Percentiles rank a stretch among this genome's conserved stretches.
Evolutionary conservation across 768 basidiomycete genomes (phyloP).

Genomic region (Xerocomus brunneocitrinus): DNA sequence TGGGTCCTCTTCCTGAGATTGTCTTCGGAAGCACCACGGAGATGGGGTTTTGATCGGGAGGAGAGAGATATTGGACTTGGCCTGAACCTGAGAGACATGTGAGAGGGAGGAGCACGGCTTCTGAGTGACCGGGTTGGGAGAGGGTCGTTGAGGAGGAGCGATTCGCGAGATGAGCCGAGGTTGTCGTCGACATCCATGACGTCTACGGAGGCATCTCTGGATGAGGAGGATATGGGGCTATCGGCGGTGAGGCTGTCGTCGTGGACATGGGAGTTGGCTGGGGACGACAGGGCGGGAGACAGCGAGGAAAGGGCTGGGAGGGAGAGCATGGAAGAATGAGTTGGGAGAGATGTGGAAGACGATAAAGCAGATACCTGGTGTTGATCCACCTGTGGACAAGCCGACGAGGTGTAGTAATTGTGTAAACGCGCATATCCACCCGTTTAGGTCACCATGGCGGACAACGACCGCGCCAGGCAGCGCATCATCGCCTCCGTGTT

Average conservation of each 20-base stretch:
- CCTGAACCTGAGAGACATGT: constrained; percentile 27
- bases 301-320: constrained; percentile 13
- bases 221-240: constrained; percentile 30
- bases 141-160: constrained; percentile 21
- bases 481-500: constrained; percentile 84
- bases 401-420: neutral
- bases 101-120: constrained; percentile 14
- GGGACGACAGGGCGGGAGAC: constrained; percentile 25
- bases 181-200: constrained; percentile 25
- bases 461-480: constrained; percentile 50
- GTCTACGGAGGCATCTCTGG: constrained; percentile 31
- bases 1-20: constrained; percentile 25
- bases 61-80: constrained; percentile 19
- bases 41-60: constrained; percentile 24
- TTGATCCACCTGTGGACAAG: constrained; percentile 7
- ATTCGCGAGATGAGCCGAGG: constrained; percentile 24
- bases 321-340: constrained; percentile 1
- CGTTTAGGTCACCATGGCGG: constrained; percentile 32
- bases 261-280: constrained; percentile 26
- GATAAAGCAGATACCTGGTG: constrained; percentile 14
- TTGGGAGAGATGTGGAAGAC: neutral
- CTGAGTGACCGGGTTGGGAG: constrained; percentile 27
- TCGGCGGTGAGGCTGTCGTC: constrained; percentile 27
- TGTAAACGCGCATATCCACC: neutral
- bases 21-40: constrained; percentile 25